phyloP scores from a whole-genome alignment of 2,329 filamentous ascomycete species.

The Periconia macrospinosa region DNA sequence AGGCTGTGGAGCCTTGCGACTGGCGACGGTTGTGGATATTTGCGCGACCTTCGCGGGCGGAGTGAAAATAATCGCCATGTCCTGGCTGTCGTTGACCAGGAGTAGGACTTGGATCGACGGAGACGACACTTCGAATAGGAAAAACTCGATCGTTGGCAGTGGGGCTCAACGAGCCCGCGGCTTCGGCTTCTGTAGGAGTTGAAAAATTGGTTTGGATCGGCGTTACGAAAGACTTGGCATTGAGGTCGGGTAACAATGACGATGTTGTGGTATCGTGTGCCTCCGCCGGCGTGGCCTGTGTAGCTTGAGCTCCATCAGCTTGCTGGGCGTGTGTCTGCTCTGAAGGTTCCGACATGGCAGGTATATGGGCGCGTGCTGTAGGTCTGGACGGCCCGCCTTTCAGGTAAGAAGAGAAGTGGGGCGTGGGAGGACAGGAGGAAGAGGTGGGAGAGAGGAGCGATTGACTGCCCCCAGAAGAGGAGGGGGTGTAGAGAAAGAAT shows the following conservation, averaged over 20 bases:
- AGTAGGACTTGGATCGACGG: slow-evolving; percentile 61
- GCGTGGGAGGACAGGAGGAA: background rate
- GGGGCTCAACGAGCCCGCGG: slow-evolving; percentile 41
- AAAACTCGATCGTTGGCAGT: slow-evolving; percentile 66
- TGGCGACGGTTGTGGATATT: slow-evolving; percentile 21
- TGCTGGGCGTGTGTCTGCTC: background rate
- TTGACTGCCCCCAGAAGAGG: too few relatives aligned
- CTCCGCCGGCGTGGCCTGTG: background rate
- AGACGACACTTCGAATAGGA: slow-evolving; percentile 78
- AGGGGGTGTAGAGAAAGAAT: background rate
- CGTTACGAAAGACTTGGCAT: background rate
- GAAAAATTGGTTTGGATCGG: slow-evolving; percentile 1
- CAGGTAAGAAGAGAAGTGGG: too few relatives aligned
- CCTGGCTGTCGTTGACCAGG: slow-evolving; percentile 22
- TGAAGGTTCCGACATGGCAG: background rate
- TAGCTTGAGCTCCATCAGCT: background rate
- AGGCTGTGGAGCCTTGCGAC: slow-evolving; percentile 33
- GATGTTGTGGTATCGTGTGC: background rate
- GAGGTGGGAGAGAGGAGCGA: too few relatives aligned
- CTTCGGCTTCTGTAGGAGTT: slow-evolving; percentile 22
- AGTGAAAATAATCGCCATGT: slow-evolving; percentile 45
- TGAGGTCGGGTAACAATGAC: background rate
- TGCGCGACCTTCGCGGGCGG: slow-evolving; percentile 26
- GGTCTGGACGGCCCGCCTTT: background rate
- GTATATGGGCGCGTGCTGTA: background rate